phyloP scores from a whole-genome alignment of 202 grass and related monocot species.

The Zoysia matrella region DNA sequence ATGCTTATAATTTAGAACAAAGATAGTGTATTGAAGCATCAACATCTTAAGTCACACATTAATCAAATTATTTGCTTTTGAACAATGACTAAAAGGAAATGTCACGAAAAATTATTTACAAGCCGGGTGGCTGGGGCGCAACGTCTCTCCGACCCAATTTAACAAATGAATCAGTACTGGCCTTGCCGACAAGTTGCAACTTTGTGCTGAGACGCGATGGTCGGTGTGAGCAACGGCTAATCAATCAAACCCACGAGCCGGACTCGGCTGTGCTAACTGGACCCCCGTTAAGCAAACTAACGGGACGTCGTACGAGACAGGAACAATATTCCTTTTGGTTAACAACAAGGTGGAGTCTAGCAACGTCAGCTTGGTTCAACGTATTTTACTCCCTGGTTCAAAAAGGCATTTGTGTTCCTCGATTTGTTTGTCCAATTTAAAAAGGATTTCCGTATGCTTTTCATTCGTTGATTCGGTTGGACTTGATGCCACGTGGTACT shows the following conservation, averaged over 20 bases:
- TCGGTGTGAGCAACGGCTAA: background rate
- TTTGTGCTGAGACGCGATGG: background rate
- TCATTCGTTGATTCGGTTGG: background rate
- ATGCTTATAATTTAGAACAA: too few species aligned
- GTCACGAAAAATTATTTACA: background rate
- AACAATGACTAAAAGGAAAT: background rate
- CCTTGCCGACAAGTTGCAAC: background rate
- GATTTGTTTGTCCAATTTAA: background rate
- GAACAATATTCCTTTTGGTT: slow-evolving; percentile 13
- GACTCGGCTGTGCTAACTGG: background rate
- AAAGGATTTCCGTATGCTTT: background rate
- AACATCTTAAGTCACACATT: too few species aligned
- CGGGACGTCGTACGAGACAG: background rate
- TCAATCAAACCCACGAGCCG: slow-evolving; percentile 1
- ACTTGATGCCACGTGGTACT: too few species aligned
- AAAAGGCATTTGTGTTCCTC: background rate
- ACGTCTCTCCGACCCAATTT: background rate
- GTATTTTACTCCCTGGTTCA: background rate
- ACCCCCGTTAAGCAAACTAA: background rate
- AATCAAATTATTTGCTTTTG: background rate
- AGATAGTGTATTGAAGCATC: too few species aligned
- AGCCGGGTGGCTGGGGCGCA: background rate
- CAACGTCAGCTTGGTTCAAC: background rate
- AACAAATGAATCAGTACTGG: background rate
- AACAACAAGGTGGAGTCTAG: background rate